Evolutionary conservation across 305 asterid genomes (phyloP), one percentile per base, ranked within the genome.

Genomic region (Coffea humblotiana): DNA sequence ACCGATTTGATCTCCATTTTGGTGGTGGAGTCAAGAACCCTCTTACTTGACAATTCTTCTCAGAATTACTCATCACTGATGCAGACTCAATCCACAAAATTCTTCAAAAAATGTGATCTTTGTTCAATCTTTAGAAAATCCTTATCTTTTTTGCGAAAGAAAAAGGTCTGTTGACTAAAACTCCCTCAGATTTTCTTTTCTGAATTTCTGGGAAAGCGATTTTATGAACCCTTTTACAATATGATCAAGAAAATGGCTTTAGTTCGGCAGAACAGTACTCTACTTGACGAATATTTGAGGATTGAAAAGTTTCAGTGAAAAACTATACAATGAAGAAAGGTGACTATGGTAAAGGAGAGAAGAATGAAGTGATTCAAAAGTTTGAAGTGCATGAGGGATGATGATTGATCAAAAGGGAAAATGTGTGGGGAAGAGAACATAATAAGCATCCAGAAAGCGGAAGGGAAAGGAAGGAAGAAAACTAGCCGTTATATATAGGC

Each of bases 21-120:
- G 96, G 90, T 15, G 93, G 97, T 71, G 98, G 97, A 70, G 98
- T 94, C 90, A 84, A 86, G 89, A 92, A 94, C 7, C 91, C 93
- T 82, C 89, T 87, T 21, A n/a, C 52, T 52, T 56, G 45, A 27
- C n/a, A n/a, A 16, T 71, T 78, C 77, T 78, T 82, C 71, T 64
- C 76, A 58, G 49, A 29, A 73, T 56, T 56, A 78, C 72, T 73
- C 86, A 81, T 83, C 45, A 61, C 61, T 75, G 52, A 37, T 61
- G 58, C 43, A 32, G 43, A 15, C 70, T 64, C 70, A 64, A 64
- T 64, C 19, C 19, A 11, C 18, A 18, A 75, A 13, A 56, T 29
- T 49, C 45, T n/a, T 54, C 51, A 56, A 12, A 71, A 47, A 47
- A 45, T 35, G 15, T 25, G 54, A 40, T 43, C 54, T 10, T 45